A percentile compares a stretch with the other conserved stretches of the same genome.
Conservation (phyloP, 495 filamentous ascomycete genomes). For the Aspergillus heteromorphus region DNA sequence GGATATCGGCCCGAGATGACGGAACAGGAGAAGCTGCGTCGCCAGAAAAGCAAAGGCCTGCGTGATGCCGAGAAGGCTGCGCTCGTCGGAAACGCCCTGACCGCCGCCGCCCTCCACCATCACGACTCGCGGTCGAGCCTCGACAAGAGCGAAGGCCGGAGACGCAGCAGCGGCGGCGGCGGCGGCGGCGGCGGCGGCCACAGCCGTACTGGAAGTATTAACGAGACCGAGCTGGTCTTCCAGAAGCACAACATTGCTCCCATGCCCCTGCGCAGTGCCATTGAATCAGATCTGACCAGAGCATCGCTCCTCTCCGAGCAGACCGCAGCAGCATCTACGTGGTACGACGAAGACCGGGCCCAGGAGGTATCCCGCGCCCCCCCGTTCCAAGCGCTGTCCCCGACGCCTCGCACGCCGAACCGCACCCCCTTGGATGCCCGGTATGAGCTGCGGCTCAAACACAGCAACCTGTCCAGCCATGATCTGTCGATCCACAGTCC, state of each 20-base stretch:
- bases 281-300: constrained; percentile 81
- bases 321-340: constrained; percentile 55
- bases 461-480: constrained; percentile 55
- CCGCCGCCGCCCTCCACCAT: constrained; percentile 57
- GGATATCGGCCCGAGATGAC: constrained; percentile 39
- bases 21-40: constrained; percentile 50
- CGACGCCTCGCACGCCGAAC: constrained; percentile 48
- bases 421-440: constrained; percentile 46
- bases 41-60: constrained; percentile 56
- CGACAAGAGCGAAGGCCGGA: constrained; percentile 45
- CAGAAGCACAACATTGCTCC: constrained; percentile 61
- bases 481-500: constrained; percentile 47
- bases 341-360: constrained; percentile 32
- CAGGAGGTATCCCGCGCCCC: constrained; percentile 54
- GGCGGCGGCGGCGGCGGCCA: too few relatives aligned
- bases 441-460: constrained; percentile 47
- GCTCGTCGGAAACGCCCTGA: constrained; percentile 52
- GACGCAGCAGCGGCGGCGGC: constrained; percentile 33
- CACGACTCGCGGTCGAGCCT: constrained; percentile 60
- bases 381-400: constrained; percentile 46
- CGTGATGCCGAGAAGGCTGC: constrained; percentile 53
- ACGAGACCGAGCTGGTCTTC: constrained; percentile 57
- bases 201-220: constrained; percentile 49
- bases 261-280: constrained; percentile 80
- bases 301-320: constrained; percentile 82